These are phyloP conservation scores for Pontederia paniculata DNA, from an alignment of 176 grass and related monocot genomes.

Conservation along the genomic window DNA sequence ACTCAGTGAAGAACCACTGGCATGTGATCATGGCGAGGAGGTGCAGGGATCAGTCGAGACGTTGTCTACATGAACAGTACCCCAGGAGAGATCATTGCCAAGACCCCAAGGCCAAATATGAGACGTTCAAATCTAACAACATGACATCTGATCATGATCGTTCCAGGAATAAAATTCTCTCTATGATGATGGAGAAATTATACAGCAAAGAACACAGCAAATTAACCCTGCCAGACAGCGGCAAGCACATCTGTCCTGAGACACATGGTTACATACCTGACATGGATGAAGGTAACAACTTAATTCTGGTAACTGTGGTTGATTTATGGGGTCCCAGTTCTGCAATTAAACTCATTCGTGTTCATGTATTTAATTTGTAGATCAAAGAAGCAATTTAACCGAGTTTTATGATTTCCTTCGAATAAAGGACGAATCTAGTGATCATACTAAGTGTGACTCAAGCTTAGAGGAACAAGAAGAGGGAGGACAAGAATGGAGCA, in stretches of 20 bases:
- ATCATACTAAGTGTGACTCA: conserved; percentile 55
- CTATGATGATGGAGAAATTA: neutral
- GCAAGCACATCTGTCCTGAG: neutral
- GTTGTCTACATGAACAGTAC: neutral
- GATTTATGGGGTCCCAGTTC: no score
- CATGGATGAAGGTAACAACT: neutral
- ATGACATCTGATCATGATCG: neutral
- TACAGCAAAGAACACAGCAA: neutral
- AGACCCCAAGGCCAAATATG: neutral
- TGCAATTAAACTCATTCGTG: neutral
- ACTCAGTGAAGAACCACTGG: no score
- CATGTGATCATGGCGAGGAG: no score
- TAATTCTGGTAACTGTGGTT: neutral
- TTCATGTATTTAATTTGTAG: neutral
- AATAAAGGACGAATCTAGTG: neutral
- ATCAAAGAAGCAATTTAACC: neutral
- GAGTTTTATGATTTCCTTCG: conserved; percentile 4
- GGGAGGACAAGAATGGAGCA: conserved; percentile 28
- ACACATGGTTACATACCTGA: neutral
- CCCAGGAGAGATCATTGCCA: neutral
- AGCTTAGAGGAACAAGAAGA: conserved; percentile 77
- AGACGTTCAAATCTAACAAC: neutral
- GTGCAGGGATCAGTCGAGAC: neutral
- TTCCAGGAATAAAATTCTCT: neutral
- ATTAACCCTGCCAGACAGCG: neutral